Base-by-base conservation (phyloP, 768 basidiomycete genomes). In the Tricholoma bakamatsutake region DNA sequence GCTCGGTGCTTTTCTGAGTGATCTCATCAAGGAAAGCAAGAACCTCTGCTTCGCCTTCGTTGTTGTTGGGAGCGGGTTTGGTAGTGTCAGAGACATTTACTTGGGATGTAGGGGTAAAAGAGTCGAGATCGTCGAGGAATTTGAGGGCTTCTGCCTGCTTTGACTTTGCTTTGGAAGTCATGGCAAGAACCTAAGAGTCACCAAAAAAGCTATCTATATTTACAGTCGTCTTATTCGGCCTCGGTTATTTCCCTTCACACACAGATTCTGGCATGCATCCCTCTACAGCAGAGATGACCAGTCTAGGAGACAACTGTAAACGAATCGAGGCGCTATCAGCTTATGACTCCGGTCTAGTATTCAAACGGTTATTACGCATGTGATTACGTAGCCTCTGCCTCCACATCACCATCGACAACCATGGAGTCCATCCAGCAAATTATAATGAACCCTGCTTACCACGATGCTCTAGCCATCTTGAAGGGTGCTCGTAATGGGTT, bases 11-110 rank as follows among this genome's bases (percentile, higher is more conserved):
- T 72, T 93, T 95, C 81, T 91, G 90, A 0, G 90, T 93, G 60
- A 96, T 92, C 72, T 97, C 92, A 68, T 97, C 91, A 40, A 97
- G 82, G 76, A 95, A 96, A 13, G 93, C 93, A 27, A 95, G 82
- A 24, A 90, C 93, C 59, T 92, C 90, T 2, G 87, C 84, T 55
- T 94, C 88, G 31, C 83, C 85, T 59, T 81, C 81, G 37, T 73
- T 76, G 47, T 63, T 64, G 34, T 60, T 52, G 35, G 65, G 34
- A 35, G 64, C 50, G n/a, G 61, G 59, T 28, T 52, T 55, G 17
- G 45, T 51, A 24, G 63, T 45, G n/a, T 54, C 52, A 17, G 60
- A 55, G 27, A 58, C 27, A 9, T 48, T 49, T 13, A 60, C 51
- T 13, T 63, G 57, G 8, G 67, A 46, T 1, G 64, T 49, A 2